Base-by-base conservation (phyloP, 345 rosid species). In the Lumnitzera racemosa region DNA sequence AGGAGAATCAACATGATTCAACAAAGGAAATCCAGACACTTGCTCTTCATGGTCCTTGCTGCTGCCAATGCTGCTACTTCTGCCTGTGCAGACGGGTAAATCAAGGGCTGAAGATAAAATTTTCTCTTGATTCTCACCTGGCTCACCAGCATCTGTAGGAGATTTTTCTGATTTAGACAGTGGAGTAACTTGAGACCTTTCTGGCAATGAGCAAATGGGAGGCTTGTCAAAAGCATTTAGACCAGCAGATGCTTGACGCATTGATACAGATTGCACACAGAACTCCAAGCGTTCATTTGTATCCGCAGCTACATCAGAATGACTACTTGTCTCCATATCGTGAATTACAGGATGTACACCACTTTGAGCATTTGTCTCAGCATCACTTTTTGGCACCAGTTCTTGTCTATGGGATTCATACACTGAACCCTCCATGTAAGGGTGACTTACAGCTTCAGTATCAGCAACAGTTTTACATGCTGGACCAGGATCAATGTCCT, bases 181-280 rank as follows among this genome's bases (percentile, higher is more conserved):
- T 15, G 57, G 56, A 59, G 56, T 49, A 52, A 72, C 70, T 58
- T 24, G 56, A 49, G 71, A 58, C 56, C 65, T 68, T 51, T 60
- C 78, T 59, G 49, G 72, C 56, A 70, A 65, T 56, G 67, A 56
- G 12, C 59, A 48, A 12, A 61, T 59, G 24, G 58, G 60, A 61
- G 74, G 58, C 55, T 74, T 73, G 29, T 53, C 71, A 13, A 63
- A 64, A 15, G 72, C 59, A 53, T 61, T 72, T 62, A 78, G 54
- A 58, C 63, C 74, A 36, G 63, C 56, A 20, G 82, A 70, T 58
- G 56, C 79, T 62, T 72, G 77, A 67, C 68, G 79, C 58, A 54
- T 46, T 27, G 67, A 73, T 36, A 67, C 74, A 15, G 69, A 51
- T 62, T n/a, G 27, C 16, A 46, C 46, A 58, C 65, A 61, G 68